A percentile compares a stretch with the other conserved stretches of the same genome.
Evolutionary conservation across 2,329 filamentous ascomycete genomes (phyloP).

Genomic region (Rosellinia necatrix): DNA sequence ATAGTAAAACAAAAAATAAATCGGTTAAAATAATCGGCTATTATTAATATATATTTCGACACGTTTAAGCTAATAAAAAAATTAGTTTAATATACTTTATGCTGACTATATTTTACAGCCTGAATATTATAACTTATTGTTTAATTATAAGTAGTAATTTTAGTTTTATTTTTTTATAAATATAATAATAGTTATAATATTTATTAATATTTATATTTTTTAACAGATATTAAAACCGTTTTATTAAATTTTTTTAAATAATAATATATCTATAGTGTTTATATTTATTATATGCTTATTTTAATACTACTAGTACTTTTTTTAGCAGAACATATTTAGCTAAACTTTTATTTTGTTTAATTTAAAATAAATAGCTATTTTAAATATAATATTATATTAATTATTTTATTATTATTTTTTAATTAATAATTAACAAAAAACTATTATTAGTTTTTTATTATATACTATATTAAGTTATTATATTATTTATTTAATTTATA

Average conservation of each 20-base stretch:
- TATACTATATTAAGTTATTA: background rate
- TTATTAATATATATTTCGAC: background rate
- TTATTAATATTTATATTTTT: background rate
- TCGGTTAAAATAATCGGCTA: background rate
- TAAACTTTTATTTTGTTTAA: background rate
- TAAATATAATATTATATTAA: background rate
- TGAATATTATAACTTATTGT: background rate
- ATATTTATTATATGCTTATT: background rate
- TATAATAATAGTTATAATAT: background rate
- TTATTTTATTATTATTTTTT: background rate
- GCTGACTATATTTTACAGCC: background rate
- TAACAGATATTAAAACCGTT: background rate
- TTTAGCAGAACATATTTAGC: background rate
- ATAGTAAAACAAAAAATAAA: background rate
- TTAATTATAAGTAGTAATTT: background rate
- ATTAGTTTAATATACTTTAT: background rate
- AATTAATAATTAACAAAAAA: background rate
- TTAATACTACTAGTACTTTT: background rate
- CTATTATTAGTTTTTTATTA: background rate
- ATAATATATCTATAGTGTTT: background rate
- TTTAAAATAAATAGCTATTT: background rate
- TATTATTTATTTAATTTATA: background rate
- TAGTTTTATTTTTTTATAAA: background rate
- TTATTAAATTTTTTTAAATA: background rate
- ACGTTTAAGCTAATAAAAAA: background rate